Base-by-base conservation (phyloP, 1,284 basidiomycete species). In the Rhizoctonia solani region DNA sequence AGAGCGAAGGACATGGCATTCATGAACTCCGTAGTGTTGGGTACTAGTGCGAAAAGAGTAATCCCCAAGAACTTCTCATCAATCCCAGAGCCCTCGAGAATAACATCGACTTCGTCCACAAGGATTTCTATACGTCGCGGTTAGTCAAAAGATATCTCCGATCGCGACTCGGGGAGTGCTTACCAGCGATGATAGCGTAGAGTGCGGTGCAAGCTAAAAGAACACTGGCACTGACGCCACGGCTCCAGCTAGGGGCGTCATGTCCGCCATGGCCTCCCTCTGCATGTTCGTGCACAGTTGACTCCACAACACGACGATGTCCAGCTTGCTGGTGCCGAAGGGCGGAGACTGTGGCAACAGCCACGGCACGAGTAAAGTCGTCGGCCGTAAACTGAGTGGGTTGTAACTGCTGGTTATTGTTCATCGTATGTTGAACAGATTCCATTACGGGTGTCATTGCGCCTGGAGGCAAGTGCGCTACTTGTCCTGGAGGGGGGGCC, bases 21-120 rank as follows among this genome's bases (percentile, higher is more conserved):
- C 96, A 99, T 98, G 77, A 99, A 99, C 79, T 99, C 97, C 21
- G 97, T 99, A 16, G 95, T 98, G 77, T 99, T 99, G 9, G 97
- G 97, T 0, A 99, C 95, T 34, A 99, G 84, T 1, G 97, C 96
- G 74, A 99, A 99, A 8, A 99, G 83, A 0, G 95, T 98, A 67
- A 99, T 84, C 50, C 97, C 97, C 32, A 99, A 83, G 81, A 99
- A 96, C 76, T 99, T 99, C 76, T 99, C 96, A 70, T 97, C 93
- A 41, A 99, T 92, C 0, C 93, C 93, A 0, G 93, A 94, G n/a
- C 89, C 94, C 70, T 93, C 81, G 23, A 99, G 81, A 1, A 99
- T 89, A 29, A 95, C 93, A 74, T 99, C 97, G 9, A 99, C 96
- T 5, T 98, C 94, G 69, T 96, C 92, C 39, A 99, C 88, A 25